phyloP scores from a whole-genome alignment of 2,329 filamentous ascomycete genomes.

The Fusarium subglutinans region DNA sequence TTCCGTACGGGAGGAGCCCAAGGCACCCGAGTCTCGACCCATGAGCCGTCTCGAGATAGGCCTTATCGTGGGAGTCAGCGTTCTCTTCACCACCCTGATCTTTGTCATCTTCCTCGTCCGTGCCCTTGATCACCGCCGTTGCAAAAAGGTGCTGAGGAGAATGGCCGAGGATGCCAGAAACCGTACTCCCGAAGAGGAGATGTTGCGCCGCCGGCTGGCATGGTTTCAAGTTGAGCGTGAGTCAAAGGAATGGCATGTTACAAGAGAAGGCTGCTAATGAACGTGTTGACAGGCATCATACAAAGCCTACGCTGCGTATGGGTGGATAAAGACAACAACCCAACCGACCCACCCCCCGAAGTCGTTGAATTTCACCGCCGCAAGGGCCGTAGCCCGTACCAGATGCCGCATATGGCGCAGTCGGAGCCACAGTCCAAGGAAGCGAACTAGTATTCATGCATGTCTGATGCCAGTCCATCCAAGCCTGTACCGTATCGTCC shows the following conservation, averaged over 20 bases:
- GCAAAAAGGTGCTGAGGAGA: not conserved
- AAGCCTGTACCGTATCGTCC: not conserved
- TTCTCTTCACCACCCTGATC: slow-evolving; percentile 37
- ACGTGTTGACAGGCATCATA: not conserved
- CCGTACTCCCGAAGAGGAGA: not conserved
- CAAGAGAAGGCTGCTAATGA: not conserved
- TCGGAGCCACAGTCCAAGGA: not conserved
- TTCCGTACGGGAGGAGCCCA: not conserved
- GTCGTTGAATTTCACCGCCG: not conserved
- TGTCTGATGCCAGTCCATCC: not conserved
- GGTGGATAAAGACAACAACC: not conserved
- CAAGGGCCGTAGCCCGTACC: not conserved
- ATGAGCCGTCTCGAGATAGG: slow-evolving; percentile 43
- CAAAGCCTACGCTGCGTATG: not conserved
- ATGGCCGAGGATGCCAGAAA: slow-evolving; percentile 23
- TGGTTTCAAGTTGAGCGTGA: slow-evolving; percentile 3
- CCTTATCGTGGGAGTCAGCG: slow-evolving; percentile 38
- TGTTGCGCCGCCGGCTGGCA: not conserved
- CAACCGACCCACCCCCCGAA: not conserved
- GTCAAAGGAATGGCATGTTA: not conserved
- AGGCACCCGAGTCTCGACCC: not conserved
- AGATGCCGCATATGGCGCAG: not conserved
- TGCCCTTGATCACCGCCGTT: slow-evolving; percentile 19
- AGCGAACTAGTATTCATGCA: not conserved
- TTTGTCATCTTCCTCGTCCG: slow-evolving; percentile 39